Base-by-base conservation (phyloP, 345 rosid species). In the Arabidopsis suecica region DNA sequence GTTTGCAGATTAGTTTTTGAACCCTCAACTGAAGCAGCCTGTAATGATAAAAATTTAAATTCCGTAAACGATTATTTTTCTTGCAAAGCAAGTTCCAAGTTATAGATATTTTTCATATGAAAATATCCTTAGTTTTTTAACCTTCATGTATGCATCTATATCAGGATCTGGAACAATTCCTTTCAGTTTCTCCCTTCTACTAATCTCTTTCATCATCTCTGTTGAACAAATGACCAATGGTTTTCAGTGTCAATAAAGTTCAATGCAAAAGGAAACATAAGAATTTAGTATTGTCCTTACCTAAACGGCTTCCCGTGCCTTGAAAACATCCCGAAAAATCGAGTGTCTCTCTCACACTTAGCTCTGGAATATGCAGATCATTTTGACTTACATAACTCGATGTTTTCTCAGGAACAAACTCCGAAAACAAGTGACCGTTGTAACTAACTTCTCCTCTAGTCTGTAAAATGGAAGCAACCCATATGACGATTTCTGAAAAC, bases 261-360 rank as follows among this genome's bases (percentile, higher is more conserved):
- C 40, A 55, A 13, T 42, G 38, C 5, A 9, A 18, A 30, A 25
- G n/a, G 11, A 36, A 69, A 50, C 54, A 60, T 28, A 41, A 3
- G 36, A 16, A 9, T 50, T 28, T 11, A 4, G 3, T 6, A 20
- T 16, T 11, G 3, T 42, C 36, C 53, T 67, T 20, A 72, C 81
- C 64, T 41, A 44, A 36, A 28, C 73, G 68, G 47, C 37, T 55
- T 79, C 91, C 90, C 1, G 84, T 79, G 3, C 93, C 90, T 68
- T 90, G 98, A 80, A 91, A 90, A 70, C 82, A 82, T n/a, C 91
- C 97, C 0, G 93, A 86, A 80, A 88, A 93, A 34, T 88, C 89
- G 75, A 93, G 74, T 10, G 97, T 91, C 72, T 91, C 98, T 69
- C 93, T 84, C 0, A 93, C 93, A 16, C 88, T 89, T 86, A 91